phyloP scores from a whole-genome alignment of 495 filamentous ascomycete species.

The Lophium mytilinum region DNA sequence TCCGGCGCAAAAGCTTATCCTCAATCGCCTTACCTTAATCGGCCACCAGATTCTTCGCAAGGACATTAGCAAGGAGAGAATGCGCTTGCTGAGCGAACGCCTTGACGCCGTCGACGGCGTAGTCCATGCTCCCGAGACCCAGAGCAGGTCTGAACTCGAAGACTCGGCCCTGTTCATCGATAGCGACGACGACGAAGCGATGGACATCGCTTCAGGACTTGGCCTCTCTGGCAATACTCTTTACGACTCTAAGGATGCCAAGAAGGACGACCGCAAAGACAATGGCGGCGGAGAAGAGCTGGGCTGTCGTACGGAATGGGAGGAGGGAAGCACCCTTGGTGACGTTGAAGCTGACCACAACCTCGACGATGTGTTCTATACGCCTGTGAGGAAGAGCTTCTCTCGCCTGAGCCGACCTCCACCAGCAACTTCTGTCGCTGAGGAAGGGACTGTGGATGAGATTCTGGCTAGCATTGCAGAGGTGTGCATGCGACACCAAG shows the following conservation, averaged over 20 bases:
- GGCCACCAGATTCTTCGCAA: conserved; percentile 5
- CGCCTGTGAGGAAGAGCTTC: background rate
- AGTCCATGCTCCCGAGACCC: conserved; percentile 14
- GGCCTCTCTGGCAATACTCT: background rate
- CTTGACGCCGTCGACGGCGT: conserved; percentile 19
- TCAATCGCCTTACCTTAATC: conserved; percentile 12
- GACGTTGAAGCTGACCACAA: conserved; percentile 3
- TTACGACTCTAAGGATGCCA: background rate
- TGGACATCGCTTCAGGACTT: background rate
- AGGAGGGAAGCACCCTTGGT: background rate
- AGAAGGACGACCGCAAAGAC: too few species aligned
- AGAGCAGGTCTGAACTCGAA: conserved; percentile 17
- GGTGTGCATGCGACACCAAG: conserved; percentile 22
- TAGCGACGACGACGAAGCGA: conserved; percentile 9
- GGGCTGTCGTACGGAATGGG: background rate
- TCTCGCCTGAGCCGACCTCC: too few species aligned
- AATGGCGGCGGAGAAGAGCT: background rate
- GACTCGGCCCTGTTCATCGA: conserved; percentile 27
- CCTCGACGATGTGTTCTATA: too few species aligned
- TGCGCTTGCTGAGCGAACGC: background rate
- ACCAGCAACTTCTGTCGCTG: conserved; percentile 4
- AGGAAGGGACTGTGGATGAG: background rate
- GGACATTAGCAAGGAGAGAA: background rate
- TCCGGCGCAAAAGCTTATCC: conserved; percentile 1
- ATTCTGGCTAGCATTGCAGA: background rate